These are phyloP conservation scores for Agaricus blazei DNA, from an alignment of 768 basidiomycete genomes.

Conservation along the genomic window DNA sequence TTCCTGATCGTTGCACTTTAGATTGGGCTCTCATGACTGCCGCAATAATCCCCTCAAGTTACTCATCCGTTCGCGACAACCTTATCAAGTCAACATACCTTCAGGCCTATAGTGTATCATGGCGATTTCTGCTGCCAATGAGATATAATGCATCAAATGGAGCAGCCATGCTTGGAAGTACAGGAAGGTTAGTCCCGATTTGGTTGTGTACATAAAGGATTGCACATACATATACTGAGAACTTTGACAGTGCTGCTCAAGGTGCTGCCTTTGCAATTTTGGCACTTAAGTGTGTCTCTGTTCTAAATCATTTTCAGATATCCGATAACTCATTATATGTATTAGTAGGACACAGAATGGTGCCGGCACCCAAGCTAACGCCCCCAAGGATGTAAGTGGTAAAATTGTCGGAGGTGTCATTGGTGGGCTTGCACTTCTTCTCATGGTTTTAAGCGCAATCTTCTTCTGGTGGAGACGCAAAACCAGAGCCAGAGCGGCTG, in stretches of 20 bases:
- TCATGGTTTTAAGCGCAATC: background rate
- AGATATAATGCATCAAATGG: conserved; percentile 17
- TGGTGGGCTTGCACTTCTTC: conserved; percentile 8
- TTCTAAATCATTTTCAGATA: background rate
- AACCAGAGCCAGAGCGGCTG: background rate
- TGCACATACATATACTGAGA: background rate
- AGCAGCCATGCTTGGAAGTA: conserved; percentile 13
- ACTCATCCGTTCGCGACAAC: conserved; percentile 25
- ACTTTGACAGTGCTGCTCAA: conserved; percentile 21
- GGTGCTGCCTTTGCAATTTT: conserved; percentile 26
- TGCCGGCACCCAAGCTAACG: no score
- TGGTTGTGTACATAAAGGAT: background rate
- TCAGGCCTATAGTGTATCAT: conserved; percentile 16
- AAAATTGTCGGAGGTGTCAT: conserved; percentile 12
- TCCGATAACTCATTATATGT: no score
- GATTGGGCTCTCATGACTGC: conserved; percentile 52
- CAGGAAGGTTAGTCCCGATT: conserved; percentile 5
- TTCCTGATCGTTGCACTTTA: background rate
- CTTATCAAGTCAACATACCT: conserved; percentile 25
- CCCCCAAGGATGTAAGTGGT: conserved; percentile 1
- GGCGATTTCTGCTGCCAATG: conserved; percentile 17
- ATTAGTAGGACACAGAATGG: no score
- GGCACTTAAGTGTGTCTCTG: conserved; percentile 19
- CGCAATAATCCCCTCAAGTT: conserved; percentile 28
- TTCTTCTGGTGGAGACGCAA: conserved; percentile 5